Conservation (phyloP, 345 rosid species). For the Garcia nutans region DNA sequence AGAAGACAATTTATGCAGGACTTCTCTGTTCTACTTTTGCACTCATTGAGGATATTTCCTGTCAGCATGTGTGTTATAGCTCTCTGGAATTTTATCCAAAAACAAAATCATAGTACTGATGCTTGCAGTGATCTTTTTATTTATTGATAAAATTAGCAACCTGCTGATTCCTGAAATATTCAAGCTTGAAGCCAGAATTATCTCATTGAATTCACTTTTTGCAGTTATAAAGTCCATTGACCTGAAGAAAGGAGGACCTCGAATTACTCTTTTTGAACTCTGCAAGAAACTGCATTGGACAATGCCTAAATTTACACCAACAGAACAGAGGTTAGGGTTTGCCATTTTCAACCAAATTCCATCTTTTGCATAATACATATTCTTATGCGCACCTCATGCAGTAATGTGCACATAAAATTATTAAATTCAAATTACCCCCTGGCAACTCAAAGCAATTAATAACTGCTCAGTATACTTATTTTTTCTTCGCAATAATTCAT, state of each 20-base stretch:
- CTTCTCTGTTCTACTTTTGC: neutral
- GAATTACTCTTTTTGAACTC: constrained; percentile 57
- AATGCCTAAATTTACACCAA: constrained; percentile 51
- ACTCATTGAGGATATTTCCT: neutral
- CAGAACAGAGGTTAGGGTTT: constrained; percentile 55
- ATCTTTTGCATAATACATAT: neutral
- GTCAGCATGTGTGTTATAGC: neutral
- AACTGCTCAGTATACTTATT: neutral
- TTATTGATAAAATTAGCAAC: neutral
- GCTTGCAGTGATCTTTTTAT: neutral
- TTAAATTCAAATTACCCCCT: neutral
- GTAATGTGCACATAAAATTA: neutral
- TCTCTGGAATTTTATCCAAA: neutral
- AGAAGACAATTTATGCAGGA: neutral
- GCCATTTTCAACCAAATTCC: neutral
- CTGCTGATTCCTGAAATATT: neutral
- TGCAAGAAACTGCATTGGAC: constrained; percentile 84
- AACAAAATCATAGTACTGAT: neutral
- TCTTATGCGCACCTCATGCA: no score
- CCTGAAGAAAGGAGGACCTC: constrained; percentile 84
- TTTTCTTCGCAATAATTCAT: neutral
- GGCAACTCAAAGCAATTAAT: neutral
- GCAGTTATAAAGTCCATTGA: constrained; percentile 56
- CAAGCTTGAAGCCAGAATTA: neutral
- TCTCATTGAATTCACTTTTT: constrained; percentile 18